Base-by-base conservation (phyloP, 2,329 filamentous ascomycete species). In the Cephalotrichum gorgonifer region DNA sequence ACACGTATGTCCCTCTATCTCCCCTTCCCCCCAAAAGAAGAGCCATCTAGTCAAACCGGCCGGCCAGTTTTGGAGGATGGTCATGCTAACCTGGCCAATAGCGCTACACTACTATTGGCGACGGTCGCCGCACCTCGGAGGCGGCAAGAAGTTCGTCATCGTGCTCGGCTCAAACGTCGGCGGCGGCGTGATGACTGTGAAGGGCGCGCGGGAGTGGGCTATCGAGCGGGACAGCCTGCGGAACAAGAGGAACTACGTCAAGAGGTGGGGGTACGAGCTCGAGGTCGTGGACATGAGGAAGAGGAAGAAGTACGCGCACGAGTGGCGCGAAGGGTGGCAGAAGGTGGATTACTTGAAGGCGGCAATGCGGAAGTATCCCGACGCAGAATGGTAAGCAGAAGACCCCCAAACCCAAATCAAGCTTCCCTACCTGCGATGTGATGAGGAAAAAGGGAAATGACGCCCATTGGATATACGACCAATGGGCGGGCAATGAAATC, bases 301-400 rank as follows among this genome's bases (percentile, higher is more conserved):
- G 48, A 95, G 96, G 77, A 97, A 96, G 71, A 83, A 90, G 56
- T 98, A 98, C 64, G 91, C 93, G 26, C 93, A 98, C 68, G 93
- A 98, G 68, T 98, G 93, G 93, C 81, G 93, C 60, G 93, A 98
- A 69, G 94, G 91, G 64, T 98, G 93, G 93, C 93, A 98, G 69
- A 98, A 97, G 73, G 90, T 96, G 53, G 93, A 98, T 64, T 88
- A 88, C 39, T 81, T 98, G 58, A 82, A 91, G 52, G 86, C 88
- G 53, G 83, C 85, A 42, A 83, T 98, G 76, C 80, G 83, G 62
- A 96, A 96, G 65, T 96, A 97, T 62, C 93, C 93, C 26, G 78
- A 95, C 54, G 93, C 91, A 30, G 91, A 98, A 72, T 98, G 93
- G 93, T 95, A 74, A 67, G 82, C 67, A 14, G n/a, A n/a, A n/a